A percentile compares a stretch with the other conserved stretches of the same genome.
These are phyloP conservation scores for Massospora cicadina DNA, from an alignment of 371 early-diverging fungal genomes.

Conservation along the genomic window DNA sequence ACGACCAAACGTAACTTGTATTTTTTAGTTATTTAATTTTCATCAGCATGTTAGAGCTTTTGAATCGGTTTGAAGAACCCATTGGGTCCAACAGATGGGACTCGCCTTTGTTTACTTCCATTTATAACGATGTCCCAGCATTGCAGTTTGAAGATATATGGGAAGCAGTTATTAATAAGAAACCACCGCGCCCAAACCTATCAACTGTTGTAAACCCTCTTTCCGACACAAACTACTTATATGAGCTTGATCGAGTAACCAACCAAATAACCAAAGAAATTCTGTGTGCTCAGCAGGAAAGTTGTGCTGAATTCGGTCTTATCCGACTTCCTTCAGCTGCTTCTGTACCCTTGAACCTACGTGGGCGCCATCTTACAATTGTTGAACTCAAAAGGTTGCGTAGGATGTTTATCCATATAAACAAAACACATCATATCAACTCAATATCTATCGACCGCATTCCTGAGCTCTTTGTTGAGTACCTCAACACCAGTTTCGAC, in stretches of 20 bases:
- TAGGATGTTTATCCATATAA: conserved; percentile 71
- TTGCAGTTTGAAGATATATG: conserved; percentile 33
- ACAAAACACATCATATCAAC: conserved; percentile 56
- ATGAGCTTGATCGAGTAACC: conserved; percentile 70
- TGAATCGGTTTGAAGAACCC: conserved; percentile 90
- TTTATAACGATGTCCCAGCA: conserved; percentile 50
- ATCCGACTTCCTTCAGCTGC: background rate
- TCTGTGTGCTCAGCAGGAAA: conserved; percentile 55
- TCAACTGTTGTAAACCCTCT: conserved; percentile 76
- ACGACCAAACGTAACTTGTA: conserved; percentile 22
- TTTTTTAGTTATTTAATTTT: conserved; percentile 2
- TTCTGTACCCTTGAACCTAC: conserved; percentile 27
- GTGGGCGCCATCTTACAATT: conserved; percentile 51
- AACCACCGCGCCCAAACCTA: conserved; percentile 65
- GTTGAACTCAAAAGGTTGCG: conserved; percentile 64
- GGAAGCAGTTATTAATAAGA: conserved; percentile 53
- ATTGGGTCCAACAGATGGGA: conserved; percentile 83
- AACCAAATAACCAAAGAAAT: conserved; percentile 61
- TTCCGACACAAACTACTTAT: conserved; percentile 73
- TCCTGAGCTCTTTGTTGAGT: conserved; percentile 74
- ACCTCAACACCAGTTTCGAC: conserved; percentile 58
- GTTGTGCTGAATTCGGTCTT: conserved; percentile 17
- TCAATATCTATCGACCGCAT: conserved; percentile 41
- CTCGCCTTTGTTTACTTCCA: conserved; percentile 72
- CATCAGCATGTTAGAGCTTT: conserved; percentile 57